These are phyloP conservation scores for Basidiobolus meristosporus DNA, from an alignment of 371 early-diverging fungal genomes.

Conservation along the genomic window DNA sequence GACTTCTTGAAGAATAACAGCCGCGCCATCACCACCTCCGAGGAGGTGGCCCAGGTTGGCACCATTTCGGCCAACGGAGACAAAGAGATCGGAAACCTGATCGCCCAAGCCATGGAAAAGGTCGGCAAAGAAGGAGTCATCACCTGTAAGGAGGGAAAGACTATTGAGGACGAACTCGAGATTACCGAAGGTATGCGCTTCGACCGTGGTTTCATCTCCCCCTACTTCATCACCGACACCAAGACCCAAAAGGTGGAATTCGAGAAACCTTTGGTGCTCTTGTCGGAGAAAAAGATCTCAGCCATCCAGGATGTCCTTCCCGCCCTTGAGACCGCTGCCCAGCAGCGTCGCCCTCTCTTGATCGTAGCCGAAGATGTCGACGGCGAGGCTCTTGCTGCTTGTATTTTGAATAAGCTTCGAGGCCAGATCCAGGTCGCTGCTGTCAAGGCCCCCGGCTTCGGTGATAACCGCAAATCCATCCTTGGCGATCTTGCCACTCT, in stretches of 20 bases:
- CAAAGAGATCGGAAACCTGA: constrained; percentile 81
- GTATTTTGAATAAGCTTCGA: constrained; percentile 95
- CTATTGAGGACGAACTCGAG: constrained; percentile 88
- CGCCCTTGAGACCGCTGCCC: constrained; percentile 82
- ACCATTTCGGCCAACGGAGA: constrained; percentile 98
- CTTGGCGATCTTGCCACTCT: constrained; percentile 90
- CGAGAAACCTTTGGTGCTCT: constrained; percentile 89
- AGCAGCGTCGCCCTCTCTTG: constrained; percentile 87
- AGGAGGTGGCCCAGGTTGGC: constrained; percentile 92
- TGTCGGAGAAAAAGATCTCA: constrained; percentile 94
- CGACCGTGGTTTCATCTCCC: constrained; percentile 96
- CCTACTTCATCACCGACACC: constrained; percentile 96
- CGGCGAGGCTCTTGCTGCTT: constrained; percentile 95
- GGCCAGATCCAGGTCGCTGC: constrained; percentile 90
- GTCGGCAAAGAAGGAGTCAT: constrained; percentile 98
- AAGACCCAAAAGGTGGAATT: constrained; percentile 95
- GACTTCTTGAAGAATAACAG: constrained; percentile 69
- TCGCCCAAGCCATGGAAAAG: constrained; percentile 97
- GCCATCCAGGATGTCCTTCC: constrained; percentile 86
- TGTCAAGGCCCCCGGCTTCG: constrained; percentile 97
- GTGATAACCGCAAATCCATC: constrained; percentile 97
- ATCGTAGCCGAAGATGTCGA: constrained; percentile 95
- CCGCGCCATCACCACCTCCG: constrained; percentile 78
- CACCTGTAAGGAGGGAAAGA: constrained; percentile 97
- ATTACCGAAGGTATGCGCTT: constrained; percentile 98